Evolutionary conservation across 345 rosid genomes (phyloP), one percentile per base, ranked within the genome.

Genomic region (Eucalyptus lansdowneana): DNA sequence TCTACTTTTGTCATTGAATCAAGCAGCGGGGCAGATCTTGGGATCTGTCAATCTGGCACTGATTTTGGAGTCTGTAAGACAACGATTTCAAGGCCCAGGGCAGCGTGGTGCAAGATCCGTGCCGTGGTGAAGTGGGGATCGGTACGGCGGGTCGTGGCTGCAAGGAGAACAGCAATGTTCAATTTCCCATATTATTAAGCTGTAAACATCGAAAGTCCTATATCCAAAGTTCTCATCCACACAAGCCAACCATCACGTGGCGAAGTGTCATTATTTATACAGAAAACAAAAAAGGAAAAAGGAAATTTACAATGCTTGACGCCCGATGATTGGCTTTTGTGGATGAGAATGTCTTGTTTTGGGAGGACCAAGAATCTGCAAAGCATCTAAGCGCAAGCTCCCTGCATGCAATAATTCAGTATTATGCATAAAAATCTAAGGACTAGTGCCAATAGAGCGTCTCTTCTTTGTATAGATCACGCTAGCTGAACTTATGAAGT

Each of bases 31-130:
- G 89, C 90, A 44, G 95, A 92, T 14, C 25, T 76, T 6, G 83
- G 47, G 47, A 76, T 76, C 47, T 76, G 83, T 76, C 83, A 25
- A 76, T 37, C 90, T 34, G 6, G 56, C 86, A 91, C 90, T 4
- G 87, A 53, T 51, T 88, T 80, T 16, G 67, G 92, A 86, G 87
- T 92, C 85, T 90, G 40, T 62, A 24, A 89, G 67, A 90, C 90
- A 7, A 91, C 81, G 44, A 86, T 88, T 19, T 89, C 92, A 85
- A 92, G 90, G 65, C 92, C 96, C 2, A 94, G 90, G 90, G 96
- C 91, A 8, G 88, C 95, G 14, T 95, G 99, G 99, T 93, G 95
- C 86, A 95, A 94, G 94, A 88, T 96, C 40, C 89, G 96, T 53
- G 96, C 98, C 12, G 96, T 93, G 42, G 62, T 95, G 29, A 93